Evolutionary conservation across 2,329 filamentous ascomycete genomes (phyloP).

Genomic region (Magnaporthiopsis incrustans): DNA sequence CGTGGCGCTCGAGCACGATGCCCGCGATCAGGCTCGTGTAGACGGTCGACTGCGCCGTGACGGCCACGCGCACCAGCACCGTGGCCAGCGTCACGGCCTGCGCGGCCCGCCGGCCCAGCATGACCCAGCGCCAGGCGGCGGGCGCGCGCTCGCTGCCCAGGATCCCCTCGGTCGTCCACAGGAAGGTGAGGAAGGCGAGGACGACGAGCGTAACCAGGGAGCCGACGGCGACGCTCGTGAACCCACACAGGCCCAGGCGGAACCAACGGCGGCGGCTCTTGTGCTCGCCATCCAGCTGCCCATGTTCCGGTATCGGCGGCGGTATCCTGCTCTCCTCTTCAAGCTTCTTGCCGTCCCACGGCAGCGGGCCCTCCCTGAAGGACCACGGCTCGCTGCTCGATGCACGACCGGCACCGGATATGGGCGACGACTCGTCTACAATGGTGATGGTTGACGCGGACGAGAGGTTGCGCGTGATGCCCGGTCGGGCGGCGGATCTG

Average conservation of each 20-base stretch:
- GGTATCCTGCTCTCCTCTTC: not conserved
- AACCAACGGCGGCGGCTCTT: constrained; percentile 1
- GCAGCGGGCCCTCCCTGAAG: constrained; percentile 3
- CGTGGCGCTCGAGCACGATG: constrained; percentile 15
- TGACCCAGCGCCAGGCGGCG: constrained; percentile 14
- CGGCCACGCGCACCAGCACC: constrained; percentile 13
- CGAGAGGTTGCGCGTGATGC: too few relatives aligned
- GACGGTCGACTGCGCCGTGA: constrained; percentile 14
- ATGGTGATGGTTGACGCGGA: too few relatives aligned
- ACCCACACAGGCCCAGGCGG: constrained; percentile 9
- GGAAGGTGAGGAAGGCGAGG: constrained; percentile 14
- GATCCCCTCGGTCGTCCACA: constrained; percentile 14
- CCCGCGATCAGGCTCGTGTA: constrained; percentile 17
- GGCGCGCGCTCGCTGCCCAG: constrained; percentile 11
- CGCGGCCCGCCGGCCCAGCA: constrained; percentile 13
- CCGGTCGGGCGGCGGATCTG: too few relatives aligned
- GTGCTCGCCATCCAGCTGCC: not conserved
- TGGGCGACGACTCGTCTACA: too few relatives aligned
- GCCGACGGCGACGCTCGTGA: constrained; percentile 12
- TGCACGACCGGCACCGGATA: too few relatives aligned
- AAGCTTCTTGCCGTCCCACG: constrained; percentile 1
- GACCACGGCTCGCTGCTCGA: not conserved
- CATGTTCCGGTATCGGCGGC: not conserved
- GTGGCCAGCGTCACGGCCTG: constrained; percentile 16
- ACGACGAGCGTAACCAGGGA: constrained; percentile 12